These are phyloP conservation scores for Ceratocystis destructans DNA, from an alignment of 2,329 filamentous ascomycete genomes.

Conservation along the genomic window DNA sequence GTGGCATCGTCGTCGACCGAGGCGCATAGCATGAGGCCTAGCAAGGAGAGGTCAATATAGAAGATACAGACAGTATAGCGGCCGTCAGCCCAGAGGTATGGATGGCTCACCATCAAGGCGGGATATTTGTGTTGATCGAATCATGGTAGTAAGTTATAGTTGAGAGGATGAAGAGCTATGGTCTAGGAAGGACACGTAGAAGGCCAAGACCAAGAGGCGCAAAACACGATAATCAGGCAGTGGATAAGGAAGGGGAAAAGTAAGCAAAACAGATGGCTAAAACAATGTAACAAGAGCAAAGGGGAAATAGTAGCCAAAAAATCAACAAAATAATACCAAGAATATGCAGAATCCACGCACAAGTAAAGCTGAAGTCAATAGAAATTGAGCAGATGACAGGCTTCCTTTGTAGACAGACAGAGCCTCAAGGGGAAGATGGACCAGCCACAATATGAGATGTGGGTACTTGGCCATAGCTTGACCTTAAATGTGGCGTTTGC, in stretches of 20 bases:
- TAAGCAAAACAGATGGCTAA: not conserved
- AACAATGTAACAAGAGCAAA: not conserved
- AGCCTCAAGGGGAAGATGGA: too few relatives aligned
- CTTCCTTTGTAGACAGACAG: too few relatives aligned
- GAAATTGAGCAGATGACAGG: too few relatives aligned
- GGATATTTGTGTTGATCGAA: constrained; percentile 85
- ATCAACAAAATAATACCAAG: too few relatives aligned
- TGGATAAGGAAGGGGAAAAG: not conserved
- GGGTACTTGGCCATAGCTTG: too few relatives aligned
- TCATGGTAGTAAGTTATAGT: constrained; percentile 41
- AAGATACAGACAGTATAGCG: constrained; percentile 9
- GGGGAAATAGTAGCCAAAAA: too few relatives aligned
- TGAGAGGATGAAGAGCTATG: not conserved
- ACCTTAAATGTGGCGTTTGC: too few relatives aligned
- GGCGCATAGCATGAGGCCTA: constrained; percentile 87
- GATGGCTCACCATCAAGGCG: constrained; percentile 62
- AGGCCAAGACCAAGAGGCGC: not conserved
- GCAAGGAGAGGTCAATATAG: constrained; percentile 15
- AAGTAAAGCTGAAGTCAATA: too few relatives aligned
- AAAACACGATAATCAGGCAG: not conserved
- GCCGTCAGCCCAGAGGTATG: too few relatives aligned
- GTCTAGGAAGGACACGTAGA: not conserved
- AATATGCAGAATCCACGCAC: too few relatives aligned
- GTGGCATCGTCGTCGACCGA: constrained; percentile 84
- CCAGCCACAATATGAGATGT: too few relatives aligned